These are phyloP conservation scores for Arthrobotrys megalospora DNA, from an alignment of 2,329 filamentous ascomycete genomes.

Conservation along the genomic window DNA sequence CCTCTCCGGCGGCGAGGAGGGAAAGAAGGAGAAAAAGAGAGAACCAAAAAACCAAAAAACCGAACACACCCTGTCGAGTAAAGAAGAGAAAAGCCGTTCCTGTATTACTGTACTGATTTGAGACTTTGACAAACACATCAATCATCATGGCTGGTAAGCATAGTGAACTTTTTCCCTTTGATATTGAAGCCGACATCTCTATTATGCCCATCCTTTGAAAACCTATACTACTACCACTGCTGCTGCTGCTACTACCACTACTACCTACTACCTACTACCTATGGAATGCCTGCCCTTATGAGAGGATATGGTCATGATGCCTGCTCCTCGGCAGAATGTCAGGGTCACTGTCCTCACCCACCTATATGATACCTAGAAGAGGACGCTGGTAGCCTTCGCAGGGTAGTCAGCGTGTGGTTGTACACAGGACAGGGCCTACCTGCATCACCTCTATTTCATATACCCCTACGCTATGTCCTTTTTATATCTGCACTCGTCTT, in stretches of 20 bases:
- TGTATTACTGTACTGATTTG: slow-evolving; percentile 64
- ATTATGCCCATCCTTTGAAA: slow-evolving; percentile 38
- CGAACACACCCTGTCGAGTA: slow-evolving; percentile 63
- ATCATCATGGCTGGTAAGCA: slow-evolving; percentile 76
- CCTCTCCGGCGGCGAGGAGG: slow-evolving; percentile 54
- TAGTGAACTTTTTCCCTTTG: slow-evolving; percentile 65
- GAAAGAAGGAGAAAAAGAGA: slow-evolving; percentile 4
- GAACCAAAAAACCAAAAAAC: slow-evolving; percentile 63
- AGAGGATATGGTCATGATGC: background rate
- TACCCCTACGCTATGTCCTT: background rate
- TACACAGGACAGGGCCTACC: slow-evolving; percentile 37
- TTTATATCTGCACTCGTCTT: slow-evolving; percentile 1
- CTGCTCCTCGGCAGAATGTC: slow-evolving; percentile 3
- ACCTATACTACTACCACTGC: slow-evolving; percentile 2
- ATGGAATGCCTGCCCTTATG: slow-evolving; percentile 27
- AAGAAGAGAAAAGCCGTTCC: slow-evolving; percentile 64
- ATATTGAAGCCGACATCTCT: slow-evolving; percentile 31
- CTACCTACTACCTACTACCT: background rate
- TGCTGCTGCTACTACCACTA: background rate
- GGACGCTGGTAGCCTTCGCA: slow-evolving; percentile 24
- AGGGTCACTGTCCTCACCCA: background rate
- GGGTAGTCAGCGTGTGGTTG: slow-evolving; percentile 29
- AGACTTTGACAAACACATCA: slow-evolving; percentile 59
- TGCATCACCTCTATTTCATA: slow-evolving; percentile 41
- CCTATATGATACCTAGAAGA: slow-evolving; percentile 41